Conservation (phyloP, 176 grass and related monocot species). For the sorghum (Sorghum bicolor) region Sorghum_bicolor_NCBIv3 NC_012872.2:68851501-68852000, state of each 20-base stretch:
- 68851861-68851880: not conserved
- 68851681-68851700: not conserved
- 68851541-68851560: too few relatives aligned
- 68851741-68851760: not conserved
- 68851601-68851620: not conserved
- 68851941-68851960: slow-evolving; percentile 37
- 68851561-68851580: not conserved
- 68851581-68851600: not conserved
- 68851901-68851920: slow-evolving; percentile 33
- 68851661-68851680: not conserved
- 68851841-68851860: slow-evolving; percentile 15
- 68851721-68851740: not conserved
- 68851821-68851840: slow-evolving; percentile 11
- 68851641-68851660: not conserved
- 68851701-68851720: not conserved
- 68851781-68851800: not conserved
- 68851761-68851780: not conserved
- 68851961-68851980: slow-evolving; percentile 18
- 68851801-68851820: slow-evolving; percentile 32
- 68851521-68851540: too few relatives aligned
- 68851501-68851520: too few relatives aligned
- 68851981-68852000: not conserved
- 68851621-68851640: not conserved
- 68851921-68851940: not conserved
- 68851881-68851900: not conserved